Evolutionary conservation across 2,329 filamentous ascomycete species (phyloP), one percentile per base, ranked within the genome.

Genomic region (Colletotrichum sp.): DNA sequence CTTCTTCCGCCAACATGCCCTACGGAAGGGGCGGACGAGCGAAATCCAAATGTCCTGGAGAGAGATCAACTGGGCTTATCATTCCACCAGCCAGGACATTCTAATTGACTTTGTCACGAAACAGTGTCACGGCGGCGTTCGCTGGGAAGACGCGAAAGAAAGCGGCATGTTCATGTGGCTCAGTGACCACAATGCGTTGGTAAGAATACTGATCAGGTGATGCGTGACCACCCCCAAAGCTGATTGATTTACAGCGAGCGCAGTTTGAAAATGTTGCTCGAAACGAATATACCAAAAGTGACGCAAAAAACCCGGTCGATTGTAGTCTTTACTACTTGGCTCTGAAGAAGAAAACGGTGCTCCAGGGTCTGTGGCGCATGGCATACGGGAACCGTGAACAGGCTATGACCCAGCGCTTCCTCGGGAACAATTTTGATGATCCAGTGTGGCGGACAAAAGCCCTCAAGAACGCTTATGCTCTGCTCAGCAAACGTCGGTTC

Each of bases 101-200:
- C 86, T 98, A 21, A 87, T 94, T 1, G 95, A 98, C 81, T 92
- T 98, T 78, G 93, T 98, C 12, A 92, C 92, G 13, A 88, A 91
- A 24, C 95, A 97, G 78, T 95, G 93, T 78, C 93, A 95, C 76
- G 93, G 93, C 2, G 93, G 91, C 73, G 88, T 98, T 85, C 86
- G 93, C 8, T 99, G 97, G 97, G 90, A 93, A 76, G 90, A 96
- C 78, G 97, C 96, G 2, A 90, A 93, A 61, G 93, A 97, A 80
- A 95, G 93, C 77, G 97, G 97, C 13, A 89, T 98, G 69, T 98
- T 98, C 80, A 96, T 98, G 92, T 99, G 97, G 96, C 88, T 99
- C 76, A 91, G 92, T 1, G 96, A 98, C 82, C 83, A 88, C 21
- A 90, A 89, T 69, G 92, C 95, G 27, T 86, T 98, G 81, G 95